Conservation (phyloP, 192 early-diverging fungal species). For the Chytriomyces sp. region DNA sequence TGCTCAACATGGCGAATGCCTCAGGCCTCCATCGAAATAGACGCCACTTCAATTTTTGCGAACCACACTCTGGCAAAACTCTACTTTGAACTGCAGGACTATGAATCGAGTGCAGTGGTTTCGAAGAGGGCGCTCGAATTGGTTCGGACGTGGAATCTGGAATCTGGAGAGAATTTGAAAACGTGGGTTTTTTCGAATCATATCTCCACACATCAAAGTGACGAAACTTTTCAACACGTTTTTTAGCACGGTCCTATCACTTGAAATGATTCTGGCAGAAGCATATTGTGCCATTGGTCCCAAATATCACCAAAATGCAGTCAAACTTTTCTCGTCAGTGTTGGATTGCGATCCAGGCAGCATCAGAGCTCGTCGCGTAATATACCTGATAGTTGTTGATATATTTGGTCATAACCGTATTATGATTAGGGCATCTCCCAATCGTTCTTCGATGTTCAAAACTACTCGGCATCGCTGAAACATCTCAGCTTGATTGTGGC, state of each 20-base stretch:
- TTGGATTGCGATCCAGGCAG: constrained; percentile 27
- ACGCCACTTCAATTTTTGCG: constrained; percentile 6
- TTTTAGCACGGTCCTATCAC: not conserved
- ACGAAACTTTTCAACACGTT: not conserved
- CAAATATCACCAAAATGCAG: constrained; percentile 33
- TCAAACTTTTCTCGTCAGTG: constrained; percentile 31
- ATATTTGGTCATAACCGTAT: not conserved
- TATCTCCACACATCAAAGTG: not conserved
- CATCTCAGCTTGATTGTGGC: not conserved
- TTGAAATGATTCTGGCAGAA: constrained; percentile 33
- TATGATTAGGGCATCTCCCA: not conserved
- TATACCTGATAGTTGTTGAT: not conserved
- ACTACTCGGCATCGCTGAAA: not conserved
- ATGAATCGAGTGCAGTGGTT: constrained; percentile 4
- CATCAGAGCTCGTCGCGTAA: constrained; percentile 14
- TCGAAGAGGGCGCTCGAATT: constrained; percentile 13
- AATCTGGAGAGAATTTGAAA: not conserved
- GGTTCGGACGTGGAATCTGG: not conserved
- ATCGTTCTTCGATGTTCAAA: not conserved
- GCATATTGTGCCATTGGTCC: constrained; percentile 31
- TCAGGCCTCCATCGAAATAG: constrained; percentile 2
- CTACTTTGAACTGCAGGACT: constrained; percentile 9
- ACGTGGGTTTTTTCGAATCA: not conserved
- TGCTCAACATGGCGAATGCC: no score
- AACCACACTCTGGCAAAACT: not conserved